Conservation (phyloP, 2,329 filamentous ascomycete genomes). For the Fusarium nodosum region DNA sequence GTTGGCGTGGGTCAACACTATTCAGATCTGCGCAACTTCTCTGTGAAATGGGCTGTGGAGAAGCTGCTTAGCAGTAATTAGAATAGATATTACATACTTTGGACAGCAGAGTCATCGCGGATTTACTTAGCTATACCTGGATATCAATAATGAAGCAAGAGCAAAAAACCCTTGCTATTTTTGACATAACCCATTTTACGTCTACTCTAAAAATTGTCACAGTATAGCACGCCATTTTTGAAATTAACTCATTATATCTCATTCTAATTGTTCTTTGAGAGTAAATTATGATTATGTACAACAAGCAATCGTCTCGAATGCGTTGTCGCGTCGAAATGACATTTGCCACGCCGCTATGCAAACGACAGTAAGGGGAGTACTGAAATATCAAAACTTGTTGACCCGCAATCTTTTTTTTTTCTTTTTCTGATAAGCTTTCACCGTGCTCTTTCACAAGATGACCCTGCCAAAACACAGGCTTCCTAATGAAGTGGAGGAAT, state of each 20-base stretch:
- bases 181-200: background rate
- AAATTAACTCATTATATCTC: constrained; percentile 4
- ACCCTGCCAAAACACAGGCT: constrained; percentile 16
- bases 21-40: constrained; percentile 76
- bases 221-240: background rate
- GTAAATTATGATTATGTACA: constrained; percentile 51
- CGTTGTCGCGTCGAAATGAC: constrained; percentile 23
- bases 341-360: constrained; percentile 46
- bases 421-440: constrained; percentile 21
- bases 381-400: constrained; percentile 31
- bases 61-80: constrained; percentile 70
- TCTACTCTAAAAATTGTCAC: background rate
- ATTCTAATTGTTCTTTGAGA: constrained; percentile 32
- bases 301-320: constrained; percentile 31
- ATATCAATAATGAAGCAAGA: constrained; percentile 26
- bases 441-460: constrained; percentile 14
- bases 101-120: background rate
- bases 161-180: constrained; percentile 1
- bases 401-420: constrained; percentile 22
- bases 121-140: constrained; percentile 8
- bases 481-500: constrained; percentile 24
- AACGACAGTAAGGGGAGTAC: constrained; percentile 30
- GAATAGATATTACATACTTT: constrained; percentile 36
- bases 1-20: constrained; percentile 81
- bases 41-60: constrained; percentile 77